phyloP scores from a whole-genome alignment of 1,139 yeast genomes.

The Sugiyamaella sp. region DNA sequence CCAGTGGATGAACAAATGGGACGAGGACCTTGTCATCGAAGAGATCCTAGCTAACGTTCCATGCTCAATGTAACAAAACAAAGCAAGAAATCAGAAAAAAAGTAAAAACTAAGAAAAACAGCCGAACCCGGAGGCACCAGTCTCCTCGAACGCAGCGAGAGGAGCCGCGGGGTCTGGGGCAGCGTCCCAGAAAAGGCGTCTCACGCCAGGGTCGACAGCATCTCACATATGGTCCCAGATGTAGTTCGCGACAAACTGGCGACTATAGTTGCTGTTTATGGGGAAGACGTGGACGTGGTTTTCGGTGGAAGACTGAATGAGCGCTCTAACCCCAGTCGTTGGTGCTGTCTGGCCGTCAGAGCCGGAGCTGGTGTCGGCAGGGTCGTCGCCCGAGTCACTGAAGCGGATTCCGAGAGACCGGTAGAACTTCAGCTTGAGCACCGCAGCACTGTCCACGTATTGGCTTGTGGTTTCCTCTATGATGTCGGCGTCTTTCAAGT shows the following conservation, averaged over 20 bases:
- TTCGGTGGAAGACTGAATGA: conserved; percentile 54
- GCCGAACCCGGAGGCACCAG: too few species aligned
- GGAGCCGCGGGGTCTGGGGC: too few species aligned
- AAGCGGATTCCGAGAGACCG: conserved; percentile 45
- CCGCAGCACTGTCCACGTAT: conserved; percentile 42
- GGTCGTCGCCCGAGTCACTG: conserved; percentile 29
- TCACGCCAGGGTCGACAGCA: too few species aligned
- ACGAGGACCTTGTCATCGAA: conserved; percentile 51
- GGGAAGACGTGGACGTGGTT: conserved; percentile 56
- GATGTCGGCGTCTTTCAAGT: conserved; percentile 41
- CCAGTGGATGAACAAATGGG: conserved; percentile 49
- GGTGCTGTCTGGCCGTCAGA: conserved; percentile 39
- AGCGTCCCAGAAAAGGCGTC: too few species aligned
- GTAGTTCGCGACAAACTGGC: conserved; percentile 65
- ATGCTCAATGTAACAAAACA: conserved; percentile 7
- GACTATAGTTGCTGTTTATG: conserved; percentile 60
- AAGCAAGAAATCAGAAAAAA: too few species aligned
- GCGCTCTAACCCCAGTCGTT: conserved; percentile 41
- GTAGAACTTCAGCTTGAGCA: conserved; percentile 45
- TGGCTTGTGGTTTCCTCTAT: conserved; percentile 37
- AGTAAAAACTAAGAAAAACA: too few species aligned
- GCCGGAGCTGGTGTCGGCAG: neutral
- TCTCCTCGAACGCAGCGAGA: too few species aligned
- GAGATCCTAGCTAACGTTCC: conserved; percentile 52
- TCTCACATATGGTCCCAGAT: conserved; percentile 64